phyloP scores from a whole-genome alignment of 2,329 filamentous ascomycete genomes.

The Verticillium nubilum region DNA sequence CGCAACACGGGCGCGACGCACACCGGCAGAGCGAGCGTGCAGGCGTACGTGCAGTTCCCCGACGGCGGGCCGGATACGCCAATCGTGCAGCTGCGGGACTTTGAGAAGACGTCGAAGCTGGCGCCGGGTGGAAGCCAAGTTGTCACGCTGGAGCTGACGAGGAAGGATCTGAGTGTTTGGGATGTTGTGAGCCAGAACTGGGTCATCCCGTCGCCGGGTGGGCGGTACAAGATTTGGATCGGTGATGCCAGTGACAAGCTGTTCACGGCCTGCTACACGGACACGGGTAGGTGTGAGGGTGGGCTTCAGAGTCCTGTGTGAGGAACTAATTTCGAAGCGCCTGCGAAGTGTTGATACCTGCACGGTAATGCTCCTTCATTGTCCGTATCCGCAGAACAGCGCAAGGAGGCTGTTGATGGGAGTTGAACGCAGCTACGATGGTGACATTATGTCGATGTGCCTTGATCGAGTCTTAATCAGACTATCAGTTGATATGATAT shows the following conservation, averaged over 20 bases:
- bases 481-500: too few relatives aligned
- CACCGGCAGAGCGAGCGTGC: conserved; percentile 38
- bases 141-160: conserved; percentile 54
- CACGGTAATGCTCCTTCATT: too few relatives aligned
- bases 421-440: too few relatives aligned
- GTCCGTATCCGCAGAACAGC: too few relatives aligned
- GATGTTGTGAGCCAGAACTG: conserved; percentile 63
- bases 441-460: too few relatives aligned
- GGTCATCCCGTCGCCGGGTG: conserved; percentile 39
- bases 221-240: conserved; percentile 32
- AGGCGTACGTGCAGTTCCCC: conserved; percentile 41
- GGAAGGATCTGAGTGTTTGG: conserved; percentile 71
- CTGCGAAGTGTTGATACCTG: too few relatives aligned
- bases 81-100: conserved; percentile 62
- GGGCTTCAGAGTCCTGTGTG: conserved; percentile 8
- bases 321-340: too few relatives aligned
- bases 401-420: too few relatives aligned
- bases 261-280: conserved; percentile 12
- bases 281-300: conserved; percentile 6
- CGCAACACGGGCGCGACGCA: conserved; percentile 43
- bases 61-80: conserved; percentile 53
- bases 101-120: conserved; percentile 59
- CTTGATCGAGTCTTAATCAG: too few relatives aligned
- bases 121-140: conserved; percentile 44
- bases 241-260: conserved; percentile 28